These are phyloP conservation scores for Fusarium sp. DNA, from an alignment of 2,329 filamentous ascomycete species.

Conservation along the genomic window DNA sequence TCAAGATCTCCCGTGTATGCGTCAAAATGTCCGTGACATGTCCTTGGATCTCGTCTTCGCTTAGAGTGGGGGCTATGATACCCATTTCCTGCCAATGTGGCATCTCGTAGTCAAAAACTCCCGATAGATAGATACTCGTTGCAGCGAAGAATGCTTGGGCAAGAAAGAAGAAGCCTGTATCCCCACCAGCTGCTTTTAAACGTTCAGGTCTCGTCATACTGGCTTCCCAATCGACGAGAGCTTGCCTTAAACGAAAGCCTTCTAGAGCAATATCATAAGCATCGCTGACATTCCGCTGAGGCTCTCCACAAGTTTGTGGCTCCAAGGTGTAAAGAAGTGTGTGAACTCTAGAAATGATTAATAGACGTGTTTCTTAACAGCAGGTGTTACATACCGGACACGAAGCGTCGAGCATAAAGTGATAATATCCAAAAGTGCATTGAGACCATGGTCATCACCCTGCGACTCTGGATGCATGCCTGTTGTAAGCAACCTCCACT, in stretches of 20 bases:
- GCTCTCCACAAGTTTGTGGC: too few species aligned
- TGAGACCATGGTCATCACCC: neutral
- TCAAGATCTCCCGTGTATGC: conserved; percentile 27
- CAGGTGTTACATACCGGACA: conserved; percentile 40
- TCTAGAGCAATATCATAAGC: conserved; percentile 27
- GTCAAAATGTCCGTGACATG: conserved; percentile 45
- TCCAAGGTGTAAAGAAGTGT: too few species aligned
- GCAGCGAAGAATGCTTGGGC: conserved; percentile 46
- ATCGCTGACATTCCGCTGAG: neutral
- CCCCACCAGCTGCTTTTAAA: accelerated
- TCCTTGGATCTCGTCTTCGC: conserved; percentile 31
- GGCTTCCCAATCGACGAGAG: conserved; percentile 28
- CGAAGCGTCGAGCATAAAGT: conserved; percentile 47
- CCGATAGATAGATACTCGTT: conserved; percentile 52
- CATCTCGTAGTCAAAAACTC: conserved; percentile 52
- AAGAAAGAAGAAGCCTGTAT: conserved; percentile 30
- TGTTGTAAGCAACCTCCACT: conserved; percentile 37
- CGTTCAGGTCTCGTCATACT: accelerated
- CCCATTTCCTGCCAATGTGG: conserved; percentile 43
- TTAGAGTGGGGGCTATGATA: conserved; percentile 39
- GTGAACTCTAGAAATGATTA: neutral
- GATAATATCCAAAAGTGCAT: conserved; percentile 48
- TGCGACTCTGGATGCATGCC: neutral
- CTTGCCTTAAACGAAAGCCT: conserved; percentile 34
- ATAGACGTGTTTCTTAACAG: accelerated